phyloP scores from a whole-genome alignment of 768 basidiomycete species.

The Trametes sanguinea region DNA sequence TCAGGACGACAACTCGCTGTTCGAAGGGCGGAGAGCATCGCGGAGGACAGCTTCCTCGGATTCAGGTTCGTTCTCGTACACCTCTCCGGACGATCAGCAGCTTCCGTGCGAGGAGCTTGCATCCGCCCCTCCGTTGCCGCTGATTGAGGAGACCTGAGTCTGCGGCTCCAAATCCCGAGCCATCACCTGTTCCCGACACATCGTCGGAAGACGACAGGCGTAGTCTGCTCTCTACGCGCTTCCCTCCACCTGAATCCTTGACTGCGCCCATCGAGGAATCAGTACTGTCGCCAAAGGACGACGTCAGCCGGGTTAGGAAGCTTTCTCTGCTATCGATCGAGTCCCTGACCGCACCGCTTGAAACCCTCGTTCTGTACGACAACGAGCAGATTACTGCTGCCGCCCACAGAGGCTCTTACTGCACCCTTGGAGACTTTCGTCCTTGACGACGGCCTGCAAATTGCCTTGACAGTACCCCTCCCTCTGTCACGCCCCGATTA shows the following conservation, averaged over 20 bases:
- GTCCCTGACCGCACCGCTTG: conserved; percentile 15
- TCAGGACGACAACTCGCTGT: not conserved
- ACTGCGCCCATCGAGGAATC: conserved; percentile 1
- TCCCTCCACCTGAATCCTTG: not conserved
- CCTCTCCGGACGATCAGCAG: not conserved
- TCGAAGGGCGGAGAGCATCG: not conserved
- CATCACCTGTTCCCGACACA: no score
- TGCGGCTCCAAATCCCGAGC: not conserved
- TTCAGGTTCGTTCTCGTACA: not conserved
- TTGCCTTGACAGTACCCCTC: not conserved
- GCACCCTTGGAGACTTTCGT: no score
- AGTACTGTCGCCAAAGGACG: not conserved
- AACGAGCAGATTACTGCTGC: not conserved
- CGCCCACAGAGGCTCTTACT: no score
- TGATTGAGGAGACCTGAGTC: not conserved
- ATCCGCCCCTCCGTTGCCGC: not conserved
- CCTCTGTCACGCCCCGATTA: conserved; percentile 7
- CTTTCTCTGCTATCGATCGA: conserved; percentile 1
- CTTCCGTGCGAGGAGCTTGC: not conserved
- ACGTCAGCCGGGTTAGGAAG: not conserved
- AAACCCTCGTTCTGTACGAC: conserved; percentile 6
- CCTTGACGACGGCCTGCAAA: no score
- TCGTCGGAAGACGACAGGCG: no score
- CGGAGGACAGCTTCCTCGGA: not conserved
- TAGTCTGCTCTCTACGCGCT: not conserved